Base-by-base conservation (phyloP, 2,329 filamentous ascomycete genomes). In the Penicillium palitans region DNA sequence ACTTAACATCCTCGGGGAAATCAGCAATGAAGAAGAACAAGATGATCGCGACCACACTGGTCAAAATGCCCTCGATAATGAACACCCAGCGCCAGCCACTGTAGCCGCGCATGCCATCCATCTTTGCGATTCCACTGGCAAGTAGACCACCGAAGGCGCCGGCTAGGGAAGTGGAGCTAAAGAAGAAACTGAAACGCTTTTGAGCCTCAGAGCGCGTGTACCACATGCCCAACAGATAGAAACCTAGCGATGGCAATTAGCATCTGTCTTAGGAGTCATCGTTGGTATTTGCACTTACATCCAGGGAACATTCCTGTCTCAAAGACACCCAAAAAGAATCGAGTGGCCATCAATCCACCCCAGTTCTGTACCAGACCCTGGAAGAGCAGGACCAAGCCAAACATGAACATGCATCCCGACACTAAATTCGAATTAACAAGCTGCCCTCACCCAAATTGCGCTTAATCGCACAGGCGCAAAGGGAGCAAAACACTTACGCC, bases 111-210 rank as follows among this genome's bases (percentile, higher is more conserved):
- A 74, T 52, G 2, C 82, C 82, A 1, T 79, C 66, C 81, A 88
- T 85, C 68, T 85, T 81, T 33, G 83, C 80, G 51, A 88, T 82
- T 24, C 79, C 85, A 33, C 81, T 81, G 3, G 85, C 85, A 17
- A 88, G 74, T 10, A 88, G 76, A 19, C 85, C 85, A 49, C 86
- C 84, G 61, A 87, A 87, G 1, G 85, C 84, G 46, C 85, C 84
- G 2, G 85, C 84, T 1, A 86, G 76, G 1, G 83, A 84, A 2
- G 85, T 84, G 8, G 82, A 90, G 69, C 85, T 87, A 80, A 98
- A 98, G 81, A 98, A 98, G 80, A 98, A 93, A 17, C 88, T 90
- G 77, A 93, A 97, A 31, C 95, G 87, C 69, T 91, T 91, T 76
- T 98, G 93, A 2, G 93, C 91, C 76, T 98, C 95, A 45, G 81